Conservation (phyloP, 2,329 filamentous ascomycete genomes). For the Cladosporium sp. region DNA sequence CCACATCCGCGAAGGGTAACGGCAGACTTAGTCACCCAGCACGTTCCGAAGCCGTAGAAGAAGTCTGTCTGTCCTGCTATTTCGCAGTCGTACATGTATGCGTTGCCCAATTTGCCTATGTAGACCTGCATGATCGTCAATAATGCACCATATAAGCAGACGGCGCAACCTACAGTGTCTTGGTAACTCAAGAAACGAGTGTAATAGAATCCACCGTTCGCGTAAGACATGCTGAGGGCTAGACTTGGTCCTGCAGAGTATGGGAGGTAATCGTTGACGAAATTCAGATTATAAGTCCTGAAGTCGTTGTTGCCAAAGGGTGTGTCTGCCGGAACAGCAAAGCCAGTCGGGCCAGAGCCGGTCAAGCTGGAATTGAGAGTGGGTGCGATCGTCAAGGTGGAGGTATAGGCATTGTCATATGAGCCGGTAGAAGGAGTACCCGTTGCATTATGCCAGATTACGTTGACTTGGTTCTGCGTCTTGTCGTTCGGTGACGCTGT, state of each 20-base stretch:
- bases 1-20: constrained; percentile 58
- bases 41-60: constrained; percentile 58
- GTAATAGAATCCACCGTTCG: constrained; percentile 64
- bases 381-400: constrained; percentile 59
- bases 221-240: constrained; percentile 57
- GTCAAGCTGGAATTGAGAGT: constrained; percentile 60
- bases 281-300: constrained; percentile 63
- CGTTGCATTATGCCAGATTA: constrained; percentile 57
- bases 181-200: constrained; percentile 65
- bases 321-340: constrained; percentile 55
- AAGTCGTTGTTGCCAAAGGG: constrained; percentile 63
- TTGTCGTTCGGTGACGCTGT: constrained; percentile 46
- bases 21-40: constrained; percentile 54
- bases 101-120: constrained; percentile 62
- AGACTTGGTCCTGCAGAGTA: constrained; percentile 54
- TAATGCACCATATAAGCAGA: too few relatives aligned
- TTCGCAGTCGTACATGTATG: constrained; percentile 58
- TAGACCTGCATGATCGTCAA: constrained; percentile 47
- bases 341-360: constrained; percentile 59
- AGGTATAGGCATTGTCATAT: constrained; percentile 60
- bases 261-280: constrained; percentile 56
- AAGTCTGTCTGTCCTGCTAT: constrained; percentile 66
- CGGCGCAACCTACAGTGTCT: constrained; percentile 51
- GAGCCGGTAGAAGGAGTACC: constrained; percentile 39
- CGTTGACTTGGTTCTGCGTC: constrained; percentile 49